These are phyloP conservation scores for Fusarium devonianum DNA, from an alignment of 2,329 filamentous ascomycete genomes.

Conservation along the genomic window DNA sequence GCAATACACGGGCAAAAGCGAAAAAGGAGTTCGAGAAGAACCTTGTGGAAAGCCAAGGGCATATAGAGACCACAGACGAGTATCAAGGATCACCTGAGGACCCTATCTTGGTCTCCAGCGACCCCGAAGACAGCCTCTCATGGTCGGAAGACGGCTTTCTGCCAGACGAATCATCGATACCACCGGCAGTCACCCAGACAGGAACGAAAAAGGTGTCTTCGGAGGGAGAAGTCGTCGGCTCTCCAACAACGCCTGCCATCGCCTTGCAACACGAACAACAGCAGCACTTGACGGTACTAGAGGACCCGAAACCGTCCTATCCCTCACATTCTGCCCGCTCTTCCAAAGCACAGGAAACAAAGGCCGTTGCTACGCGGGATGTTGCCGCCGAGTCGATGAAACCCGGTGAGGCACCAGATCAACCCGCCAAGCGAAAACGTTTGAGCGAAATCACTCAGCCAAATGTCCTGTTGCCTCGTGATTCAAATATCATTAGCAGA, in stretches of 20 bases:
- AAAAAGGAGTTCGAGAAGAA: not conserved
- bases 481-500: slow-evolving; percentile 17
- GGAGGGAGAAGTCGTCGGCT: not conserved
- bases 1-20: not conserved
- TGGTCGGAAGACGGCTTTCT: slow-evolving; percentile 5
- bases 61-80: not conserved
- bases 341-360: not conserved
- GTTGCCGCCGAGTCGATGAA: not conserved
- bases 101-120: slow-evolving; percentile 32
- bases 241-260: not conserved
- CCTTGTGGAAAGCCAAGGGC: not conserved
- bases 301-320: not conserved
- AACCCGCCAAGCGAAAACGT: not conserved
- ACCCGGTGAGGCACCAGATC: not conserved
- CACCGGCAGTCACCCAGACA: not conserved
- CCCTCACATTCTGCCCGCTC: not conserved
- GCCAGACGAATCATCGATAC: not conserved
- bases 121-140: slow-evolving; percentile 9
- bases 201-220: not conserved
- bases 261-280: not conserved
- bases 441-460: not conserved
- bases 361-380: not conserved
- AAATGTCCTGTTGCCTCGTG: slow-evolving; percentile 13
- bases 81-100: slow-evolving; percentile 1
- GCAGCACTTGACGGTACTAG: not conserved